Conservation (phyloP, 225 moss, liverwort and hornwort species). For the Bryoerythrophyllum caledonicum region DNA sequence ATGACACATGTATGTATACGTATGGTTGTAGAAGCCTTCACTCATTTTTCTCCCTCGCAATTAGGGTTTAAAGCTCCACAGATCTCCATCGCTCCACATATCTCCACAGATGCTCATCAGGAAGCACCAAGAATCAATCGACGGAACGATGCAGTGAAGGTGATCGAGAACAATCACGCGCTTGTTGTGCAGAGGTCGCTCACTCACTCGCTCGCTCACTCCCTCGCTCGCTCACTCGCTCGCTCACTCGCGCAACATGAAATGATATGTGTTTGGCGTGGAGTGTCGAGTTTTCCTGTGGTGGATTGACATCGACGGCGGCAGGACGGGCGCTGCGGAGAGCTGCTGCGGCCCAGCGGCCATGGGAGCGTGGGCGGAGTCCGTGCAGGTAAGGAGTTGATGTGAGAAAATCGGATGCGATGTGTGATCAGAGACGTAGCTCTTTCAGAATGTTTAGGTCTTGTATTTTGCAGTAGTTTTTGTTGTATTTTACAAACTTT, state of each 20-base stretch:
- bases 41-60: neutral
- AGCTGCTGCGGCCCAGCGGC: conserved; percentile 34
- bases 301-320: neutral
- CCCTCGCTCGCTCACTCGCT: too few species aligned
- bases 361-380: conserved; percentile 62
- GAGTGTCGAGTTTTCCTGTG: conserved; percentile 27
- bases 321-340: conserved; percentile 32
- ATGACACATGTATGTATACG: too few species aligned
- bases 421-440: too few species aligned
- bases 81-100: neutral
- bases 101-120: too few species aligned
- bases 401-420: neutral
- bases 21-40: too few species aligned
- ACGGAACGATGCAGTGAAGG: neutral
- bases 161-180: neutral
- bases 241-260: neutral
- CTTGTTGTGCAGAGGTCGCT: neutral
- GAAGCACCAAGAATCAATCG: too few species aligned
- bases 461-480: too few species aligned
- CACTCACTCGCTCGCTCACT: too few species aligned
- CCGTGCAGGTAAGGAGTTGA: conserved; percentile 51
- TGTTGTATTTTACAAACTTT: neutral
- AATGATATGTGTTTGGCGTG: conserved; percentile 39
- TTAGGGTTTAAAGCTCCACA: conserved; percentile 18
- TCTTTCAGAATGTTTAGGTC: neutral